Conservation (phyloP, 345 rosid species). For the Viola odorata region DNA sequence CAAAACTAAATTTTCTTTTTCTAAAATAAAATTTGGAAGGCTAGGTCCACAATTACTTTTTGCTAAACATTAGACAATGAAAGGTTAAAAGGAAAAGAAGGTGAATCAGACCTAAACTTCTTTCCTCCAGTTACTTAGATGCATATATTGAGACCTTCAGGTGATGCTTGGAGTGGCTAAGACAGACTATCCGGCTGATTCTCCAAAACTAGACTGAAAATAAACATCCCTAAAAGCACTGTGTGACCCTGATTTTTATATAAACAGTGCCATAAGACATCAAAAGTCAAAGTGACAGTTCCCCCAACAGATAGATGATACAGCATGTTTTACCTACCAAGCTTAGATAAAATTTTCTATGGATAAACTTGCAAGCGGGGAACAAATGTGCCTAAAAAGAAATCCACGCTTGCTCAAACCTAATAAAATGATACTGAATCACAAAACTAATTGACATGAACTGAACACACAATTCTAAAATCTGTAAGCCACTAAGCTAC, state of each 20-base stretch:
- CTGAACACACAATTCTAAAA: not conserved
- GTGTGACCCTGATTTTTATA: not conserved
- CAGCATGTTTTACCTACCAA: constrained; percentile 14
- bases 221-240: no score
- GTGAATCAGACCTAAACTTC: not conserved
- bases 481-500: not conserved
- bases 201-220: no score
- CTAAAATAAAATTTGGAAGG: not conserved
- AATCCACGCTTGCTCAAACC: not conserved
- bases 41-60: no score
- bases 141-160: not conserved
- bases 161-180: constrained; percentile 1
- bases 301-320: constrained; percentile 2
- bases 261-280: constrained; percentile 3
- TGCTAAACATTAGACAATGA: not conserved
- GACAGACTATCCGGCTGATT: no score
- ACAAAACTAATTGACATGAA: not conserved
- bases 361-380: constrained; percentile 9
- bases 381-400: constrained; percentile 4
- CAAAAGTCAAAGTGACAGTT: constrained; percentile 5
- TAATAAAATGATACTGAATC: not conserved
- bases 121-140: not conserved
- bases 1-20: not conserved
- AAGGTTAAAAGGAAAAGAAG: not conserved
- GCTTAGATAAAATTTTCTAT: constrained; percentile 9